Conservation (phyloP, 768 basidiomycete species). For the Postia placenta region DNA sequence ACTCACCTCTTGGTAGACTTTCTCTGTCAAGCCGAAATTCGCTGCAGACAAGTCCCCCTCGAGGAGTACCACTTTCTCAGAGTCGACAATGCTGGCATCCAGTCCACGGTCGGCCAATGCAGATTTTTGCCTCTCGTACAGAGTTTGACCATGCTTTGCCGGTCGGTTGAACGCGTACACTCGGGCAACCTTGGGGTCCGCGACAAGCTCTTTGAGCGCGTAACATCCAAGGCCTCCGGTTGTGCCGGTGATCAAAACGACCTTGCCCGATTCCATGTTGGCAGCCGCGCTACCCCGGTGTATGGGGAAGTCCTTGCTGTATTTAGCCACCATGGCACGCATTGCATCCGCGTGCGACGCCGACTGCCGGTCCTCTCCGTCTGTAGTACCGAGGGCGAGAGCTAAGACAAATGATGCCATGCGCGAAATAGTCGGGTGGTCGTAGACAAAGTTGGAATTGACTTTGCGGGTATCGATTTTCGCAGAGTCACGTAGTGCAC, state of each 20-base stretch:
- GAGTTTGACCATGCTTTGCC: conserved; percentile 1
- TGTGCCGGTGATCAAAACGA: conserved; percentile 28
- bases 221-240: conserved; percentile 27
- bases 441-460: neutral
- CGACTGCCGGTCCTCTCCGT: conserved; percentile 15
- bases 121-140: conserved; percentile 8
- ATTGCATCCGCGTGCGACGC: conserved; percentile 20
- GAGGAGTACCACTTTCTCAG: conserved; percentile 12
- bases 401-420: conserved; percentile 22
- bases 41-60: conserved; percentile 14
- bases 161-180: conserved; percentile 23
- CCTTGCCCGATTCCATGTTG: conserved; percentile 8
- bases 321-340: conserved; percentile 35
- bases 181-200: conserved; percentile 9
- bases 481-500: conserved; percentile 12
- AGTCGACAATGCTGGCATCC: conserved; percentile 6
- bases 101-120: conserved; percentile 14
- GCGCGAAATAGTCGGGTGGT: neutral
- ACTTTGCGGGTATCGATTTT: conserved; percentile 20
- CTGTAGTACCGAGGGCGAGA: conserved; percentile 20
- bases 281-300: neutral
- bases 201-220: conserved; percentile 20
- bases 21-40: conserved; percentile 12
- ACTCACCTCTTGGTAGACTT: conserved; percentile 13
- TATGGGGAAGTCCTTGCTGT: conserved; percentile 21